Evolutionary conservation across 108 stramenopile genomes (phyloP), one percentile per base, ranked within the genome.

Genomic region (Skeletonema menzelii): DNA sequence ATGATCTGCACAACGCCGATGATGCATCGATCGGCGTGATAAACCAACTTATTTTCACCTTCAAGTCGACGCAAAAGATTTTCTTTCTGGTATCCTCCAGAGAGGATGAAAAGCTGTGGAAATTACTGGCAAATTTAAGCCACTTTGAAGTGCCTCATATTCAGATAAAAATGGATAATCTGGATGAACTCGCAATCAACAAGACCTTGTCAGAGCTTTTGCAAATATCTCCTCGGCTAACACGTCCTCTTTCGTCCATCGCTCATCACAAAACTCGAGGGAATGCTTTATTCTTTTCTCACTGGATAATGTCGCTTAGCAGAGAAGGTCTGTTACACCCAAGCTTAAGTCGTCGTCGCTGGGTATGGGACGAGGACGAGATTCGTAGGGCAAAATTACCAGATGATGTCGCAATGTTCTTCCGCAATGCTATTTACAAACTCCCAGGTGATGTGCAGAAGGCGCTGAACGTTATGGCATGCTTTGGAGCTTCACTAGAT

Each of bases 1-100:
- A 77, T 47, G 70, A 77, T 71, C 27, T 77, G n/a, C 76, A 77
- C 5, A 70, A 63, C 69, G 61, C 70, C 20, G 76, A 77, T 63
- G 14, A 37, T 7, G 63, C 56, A 19, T 73, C 72, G 0, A 65
- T 73, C 37, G 53, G 34, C 11, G 55, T 73, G 5, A 32, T 73
- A 2, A 42, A 75, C n/a, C 75, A 30, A 31, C 13, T 77, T 8
- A 10, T 77, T 11, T 15, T 27, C 4, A n/a, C 13, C 24, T 8
- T 8, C 27, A 22, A 46, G 26, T 69, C 60, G 15, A 62, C 47
- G 15, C 20, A 49, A 49, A 49, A 31, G 13, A 27, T 62, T 8
- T 49, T 71, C 17, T 65, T 70, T 32, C 28, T 71, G 19, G 53
- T 46, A 17, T 70, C 44, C 35, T 70, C 24, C 63, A 49, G 69